Evolutionary conservation across 176 grass and related monocot species (phyloP).

Genomic region (Alopecurus myosuroides): DNA sequence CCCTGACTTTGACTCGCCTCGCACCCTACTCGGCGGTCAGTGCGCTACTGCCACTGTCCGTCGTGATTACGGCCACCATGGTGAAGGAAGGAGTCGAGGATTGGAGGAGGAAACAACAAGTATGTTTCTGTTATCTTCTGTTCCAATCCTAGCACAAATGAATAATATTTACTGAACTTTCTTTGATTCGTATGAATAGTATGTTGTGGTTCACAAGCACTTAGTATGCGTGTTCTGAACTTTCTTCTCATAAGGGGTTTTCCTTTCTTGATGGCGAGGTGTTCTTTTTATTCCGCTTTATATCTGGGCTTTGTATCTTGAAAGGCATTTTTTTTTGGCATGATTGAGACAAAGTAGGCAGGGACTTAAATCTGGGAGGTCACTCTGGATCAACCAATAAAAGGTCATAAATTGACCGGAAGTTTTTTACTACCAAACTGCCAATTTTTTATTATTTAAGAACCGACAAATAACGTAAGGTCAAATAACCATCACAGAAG

Average conservation of each 20-base stretch:
- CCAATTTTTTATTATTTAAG: not conserved
- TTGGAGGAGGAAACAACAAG: constrained; percentile 88
- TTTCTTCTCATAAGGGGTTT: not conserved
- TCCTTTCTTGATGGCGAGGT: not conserved
- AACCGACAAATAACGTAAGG: not conserved
- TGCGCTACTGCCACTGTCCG: constrained; percentile 47
- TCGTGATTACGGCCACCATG: constrained; percentile 93
- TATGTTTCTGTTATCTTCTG: constrained; percentile 21
- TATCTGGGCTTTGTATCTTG: not conserved
- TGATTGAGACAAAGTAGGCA: not conserved
- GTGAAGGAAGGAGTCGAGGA: constrained; percentile 90
- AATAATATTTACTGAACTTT: not conserved
- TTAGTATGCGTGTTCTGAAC: not conserved
- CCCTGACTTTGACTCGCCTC: constrained; percentile 62
- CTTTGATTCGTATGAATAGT: not conserved
- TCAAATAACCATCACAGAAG: not conserved
- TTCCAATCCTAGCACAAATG: not conserved
- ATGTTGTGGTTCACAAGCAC: not conserved
- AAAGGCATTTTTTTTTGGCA: not conserved
- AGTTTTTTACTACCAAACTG: not conserved
- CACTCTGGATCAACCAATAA: not conserved
- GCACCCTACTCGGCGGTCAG: constrained; percentile 74
- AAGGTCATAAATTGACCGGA: not conserved
- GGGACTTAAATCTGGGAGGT: not conserved
- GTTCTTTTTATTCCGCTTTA: not conserved